Evolutionary conservation across 2,329 filamentous ascomycete species (phyloP).

Genomic region (Trichophyton schoenleinii): DNA sequence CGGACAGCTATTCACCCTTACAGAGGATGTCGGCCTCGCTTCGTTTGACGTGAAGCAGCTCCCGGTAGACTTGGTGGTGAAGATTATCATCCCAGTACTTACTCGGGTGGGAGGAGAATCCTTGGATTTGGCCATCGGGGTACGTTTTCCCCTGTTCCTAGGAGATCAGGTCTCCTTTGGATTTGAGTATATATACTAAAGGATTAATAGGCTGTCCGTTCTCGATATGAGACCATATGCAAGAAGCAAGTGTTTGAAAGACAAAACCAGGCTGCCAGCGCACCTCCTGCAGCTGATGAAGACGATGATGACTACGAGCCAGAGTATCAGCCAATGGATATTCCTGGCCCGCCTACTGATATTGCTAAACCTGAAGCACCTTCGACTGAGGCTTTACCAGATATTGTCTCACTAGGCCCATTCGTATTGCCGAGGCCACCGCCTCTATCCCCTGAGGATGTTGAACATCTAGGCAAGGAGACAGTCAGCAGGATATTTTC

Average conservation of each 20-base stretch:
- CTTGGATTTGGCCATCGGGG: conserved; percentile 61
- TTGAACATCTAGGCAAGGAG: conserved; percentile 59
- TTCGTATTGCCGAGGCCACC: conserved; percentile 72
- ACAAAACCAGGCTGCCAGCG: conserved; percentile 18
- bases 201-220: conserved; percentile 25
- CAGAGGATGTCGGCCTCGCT: conserved; percentile 58
- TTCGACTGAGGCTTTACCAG: conserved; percentile 56
- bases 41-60: conserved; percentile 74
- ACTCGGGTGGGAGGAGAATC: conserved; percentile 55
- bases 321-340: conserved; percentile 62
- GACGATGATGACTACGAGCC: conserved; percentile 93
- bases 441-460: conserved; percentile 57
- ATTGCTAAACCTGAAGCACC: conserved; percentile 61
- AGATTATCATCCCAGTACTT: conserved; percentile 70
- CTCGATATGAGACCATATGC: conserved; percentile 26
- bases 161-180: not conserved
- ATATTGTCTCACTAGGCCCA: conserved; percentile 50
- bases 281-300: conserved; percentile 31
- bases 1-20: conserved; percentile 77
- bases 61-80: conserved; percentile 60
- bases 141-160: conserved; percentile 25
- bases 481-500: conserved; percentile 66
- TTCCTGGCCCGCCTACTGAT: conserved; percentile 17
- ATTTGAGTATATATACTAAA: not conserved
- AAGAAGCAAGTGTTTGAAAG: conserved; percentile 23